A percentile compares a stretch with the other conserved stretches of the same genome.
Conservation (phyloP, 2,329 filamentous ascomycete genomes). For the Anisogramma anomala region DNA sequence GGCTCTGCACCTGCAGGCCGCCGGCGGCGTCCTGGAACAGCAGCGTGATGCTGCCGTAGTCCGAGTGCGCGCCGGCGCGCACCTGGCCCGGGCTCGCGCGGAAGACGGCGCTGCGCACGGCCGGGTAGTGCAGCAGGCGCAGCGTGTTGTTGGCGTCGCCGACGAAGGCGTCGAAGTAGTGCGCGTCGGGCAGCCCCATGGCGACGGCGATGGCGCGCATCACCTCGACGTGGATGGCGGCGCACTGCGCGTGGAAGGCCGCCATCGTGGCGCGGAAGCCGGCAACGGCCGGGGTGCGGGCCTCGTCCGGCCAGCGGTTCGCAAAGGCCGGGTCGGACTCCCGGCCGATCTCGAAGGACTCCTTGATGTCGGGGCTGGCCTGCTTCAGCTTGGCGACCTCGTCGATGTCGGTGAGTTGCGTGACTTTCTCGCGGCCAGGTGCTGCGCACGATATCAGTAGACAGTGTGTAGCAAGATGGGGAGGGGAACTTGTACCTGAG, state of each 20-base stretch:
- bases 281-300: slow-evolving; percentile 32
- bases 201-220: slow-evolving; percentile 81
- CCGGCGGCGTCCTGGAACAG: slow-evolving; percentile 49
- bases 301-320: slow-evolving; percentile 62
- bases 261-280: slow-evolving; percentile 65
- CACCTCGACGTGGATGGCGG: slow-evolving; percentile 60
- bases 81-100: slow-evolving; percentile 56
- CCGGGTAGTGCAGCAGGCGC: slow-evolving; percentile 66
- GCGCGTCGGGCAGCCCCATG: slow-evolving; percentile 57
- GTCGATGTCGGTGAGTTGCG: slow-evolving; percentile 37
- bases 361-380: slow-evolving; percentile 53
- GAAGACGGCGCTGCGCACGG: slow-evolving; percentile 55
- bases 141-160: slow-evolving; percentile 60
- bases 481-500: too few species aligned
- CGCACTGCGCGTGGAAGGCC: slow-evolving; percentile 63
- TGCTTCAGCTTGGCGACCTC: slow-evolving; percentile 49
- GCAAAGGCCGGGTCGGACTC: slow-evolving; percentile 48
- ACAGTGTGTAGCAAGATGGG: too few species aligned
- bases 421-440: slow-evolving; percentile 60
- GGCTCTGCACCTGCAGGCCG: slow-evolving; percentile 51
- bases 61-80: slow-evolving; percentile 66
- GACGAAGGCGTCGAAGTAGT: slow-evolving; percentile 67
- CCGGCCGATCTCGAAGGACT: slow-evolving; percentile 53
- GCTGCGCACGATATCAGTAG: too few species aligned
- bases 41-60: slow-evolving; percentile 50